Evolutionary conservation across 2,329 filamentous ascomycete species (phyloP).

Genomic region (Hypoxylon sp.): DNA sequence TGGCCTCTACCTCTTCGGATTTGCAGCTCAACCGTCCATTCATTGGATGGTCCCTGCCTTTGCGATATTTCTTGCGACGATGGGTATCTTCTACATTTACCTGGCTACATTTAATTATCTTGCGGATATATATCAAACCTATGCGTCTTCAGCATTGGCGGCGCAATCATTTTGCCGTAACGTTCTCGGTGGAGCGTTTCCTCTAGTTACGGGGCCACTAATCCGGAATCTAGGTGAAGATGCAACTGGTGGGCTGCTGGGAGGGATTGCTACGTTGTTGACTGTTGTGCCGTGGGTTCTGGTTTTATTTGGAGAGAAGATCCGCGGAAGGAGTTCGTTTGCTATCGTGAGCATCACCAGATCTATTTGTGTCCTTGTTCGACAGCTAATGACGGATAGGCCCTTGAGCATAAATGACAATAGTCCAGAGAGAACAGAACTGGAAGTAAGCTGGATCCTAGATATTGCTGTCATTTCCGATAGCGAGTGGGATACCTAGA

Average conservation of each 20-base stretch:
- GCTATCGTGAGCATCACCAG: constrained; percentile 67
- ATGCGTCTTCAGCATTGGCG: constrained; percentile 87
- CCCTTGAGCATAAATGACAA: constrained; percentile 29
- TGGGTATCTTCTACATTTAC: constrained; percentile 90
- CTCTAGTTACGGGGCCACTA: constrained; percentile 80
- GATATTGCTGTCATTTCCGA: background rate
- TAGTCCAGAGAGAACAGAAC: background rate
- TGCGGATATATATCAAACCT: constrained; percentile 87
- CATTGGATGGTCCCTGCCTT: constrained; percentile 82
- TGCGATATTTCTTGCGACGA: constrained; percentile 80
- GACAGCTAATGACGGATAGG: constrained; percentile 24
- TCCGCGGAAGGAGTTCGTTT: constrained; percentile 82
- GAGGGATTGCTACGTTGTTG: constrained; percentile 77
- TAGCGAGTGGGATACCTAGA: no score
- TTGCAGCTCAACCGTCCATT: constrained; percentile 72
- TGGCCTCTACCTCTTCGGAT: constrained; percentile 86
- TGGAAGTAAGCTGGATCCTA: background rate
- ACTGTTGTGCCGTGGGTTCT: constrained; percentile 91
- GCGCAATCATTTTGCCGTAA: constrained; percentile 91
- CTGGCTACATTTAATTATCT: constrained; percentile 94
- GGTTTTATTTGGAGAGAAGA: constrained; percentile 82
- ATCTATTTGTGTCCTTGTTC: background rate
- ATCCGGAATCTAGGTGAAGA: constrained; percentile 80
- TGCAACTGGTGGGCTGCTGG: constrained; percentile 81
- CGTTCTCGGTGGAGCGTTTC: constrained; percentile 84